Conservation (phyloP, 495 filamentous ascomycete species). For the Penicillium verhagenii region DNA sequence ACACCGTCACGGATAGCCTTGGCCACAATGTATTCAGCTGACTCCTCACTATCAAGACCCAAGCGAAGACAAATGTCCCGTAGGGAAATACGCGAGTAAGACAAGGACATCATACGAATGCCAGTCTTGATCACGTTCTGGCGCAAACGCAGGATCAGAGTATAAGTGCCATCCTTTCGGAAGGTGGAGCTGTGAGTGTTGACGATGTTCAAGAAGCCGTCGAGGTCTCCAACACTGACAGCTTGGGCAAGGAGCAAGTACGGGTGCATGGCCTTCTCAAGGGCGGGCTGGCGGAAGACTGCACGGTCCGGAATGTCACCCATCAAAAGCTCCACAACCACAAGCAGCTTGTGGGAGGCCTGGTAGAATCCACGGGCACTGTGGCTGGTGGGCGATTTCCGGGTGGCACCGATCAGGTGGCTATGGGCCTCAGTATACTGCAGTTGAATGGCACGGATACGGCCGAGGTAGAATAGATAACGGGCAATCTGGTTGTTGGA, state of each 20-base stretch:
- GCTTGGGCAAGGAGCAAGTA: conserved; percentile 93
- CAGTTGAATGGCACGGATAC: conserved; percentile 93
- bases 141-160: conserved; percentile 85
- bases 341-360: conserved; percentile 86
- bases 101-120: conserved; percentile 97
- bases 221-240: conserved; percentile 90
- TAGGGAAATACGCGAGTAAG: conserved; percentile 95
- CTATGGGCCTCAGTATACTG: conserved; percentile 96
- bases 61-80: conserved; percentile 96
- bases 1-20: conserved; percentile 98
- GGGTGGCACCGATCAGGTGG: conserved; percentile 84
- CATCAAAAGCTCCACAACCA: conserved; percentile 97
- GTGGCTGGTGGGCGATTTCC: conserved; percentile 87
- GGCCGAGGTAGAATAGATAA: conserved; percentile 93
- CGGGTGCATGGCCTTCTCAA: conserved; percentile 83
- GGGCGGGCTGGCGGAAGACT: conserved; percentile 81
- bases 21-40: conserved; percentile 96
- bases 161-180: conserved; percentile 92
- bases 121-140: conserved; percentile 99
- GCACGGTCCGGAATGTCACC: conserved; percentile 96
- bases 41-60: conserved; percentile 89
- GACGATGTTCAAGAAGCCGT: conserved; percentile 84
- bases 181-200: conserved; percentile 78
- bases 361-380: conserved; percentile 92
- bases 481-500: conserved; percentile 97